These are phyloP conservation scores for Penicillium polonicum DNA, from an alignment of 2,329 filamentous ascomycete species.

Conservation along the genomic window DNA sequence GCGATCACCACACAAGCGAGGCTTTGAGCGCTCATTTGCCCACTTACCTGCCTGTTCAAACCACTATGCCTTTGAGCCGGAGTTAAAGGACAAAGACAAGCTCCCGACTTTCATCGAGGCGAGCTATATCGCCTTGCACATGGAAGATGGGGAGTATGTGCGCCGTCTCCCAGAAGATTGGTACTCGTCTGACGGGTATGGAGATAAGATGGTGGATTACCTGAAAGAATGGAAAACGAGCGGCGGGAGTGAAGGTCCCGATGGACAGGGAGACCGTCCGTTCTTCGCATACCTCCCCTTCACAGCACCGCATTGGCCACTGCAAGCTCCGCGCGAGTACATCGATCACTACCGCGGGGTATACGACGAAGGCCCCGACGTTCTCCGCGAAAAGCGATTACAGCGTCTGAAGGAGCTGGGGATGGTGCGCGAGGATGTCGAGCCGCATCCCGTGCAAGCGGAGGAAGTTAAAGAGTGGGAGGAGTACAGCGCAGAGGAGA, in stretches of 20 bases:
- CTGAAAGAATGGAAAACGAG: constrained; percentile 50
- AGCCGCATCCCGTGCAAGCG: constrained; percentile 38
- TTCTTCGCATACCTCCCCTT: constrained; percentile 64
- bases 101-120: constrained; percentile 45
- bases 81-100: constrained; percentile 41
- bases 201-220: constrained; percentile 54
- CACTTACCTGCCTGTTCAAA: constrained; percentile 62
- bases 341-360: constrained; percentile 58
- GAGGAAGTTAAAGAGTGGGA: constrained; percentile 48
- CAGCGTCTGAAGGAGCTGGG: constrained; percentile 58
- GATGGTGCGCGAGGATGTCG: constrained; percentile 51
- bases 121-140: constrained; percentile 46
- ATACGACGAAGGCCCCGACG: constrained; percentile 62
- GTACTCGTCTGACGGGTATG: constrained; percentile 57
- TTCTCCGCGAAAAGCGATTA: constrained; percentile 54
- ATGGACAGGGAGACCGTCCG: constrained; percentile 38
- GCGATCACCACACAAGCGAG: constrained; percentile 55
- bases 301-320: constrained; percentile 63
- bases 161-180: constrained; percentile 51
- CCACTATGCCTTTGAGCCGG: constrained; percentile 56
- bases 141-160: constrained; percentile 47
- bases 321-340: constrained; percentile 58
- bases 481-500: constrained; percentile 38
- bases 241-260: constrained; percentile 20
- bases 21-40: constrained; percentile 60